Percentiles rank a stretch among this genome's conserved stretches.
These are phyloP conservation scores for Rhodotorula sphaerocarpa DNA, from an alignment of 768 basidiomycete genomes.

Conservation along the genomic window DNA sequence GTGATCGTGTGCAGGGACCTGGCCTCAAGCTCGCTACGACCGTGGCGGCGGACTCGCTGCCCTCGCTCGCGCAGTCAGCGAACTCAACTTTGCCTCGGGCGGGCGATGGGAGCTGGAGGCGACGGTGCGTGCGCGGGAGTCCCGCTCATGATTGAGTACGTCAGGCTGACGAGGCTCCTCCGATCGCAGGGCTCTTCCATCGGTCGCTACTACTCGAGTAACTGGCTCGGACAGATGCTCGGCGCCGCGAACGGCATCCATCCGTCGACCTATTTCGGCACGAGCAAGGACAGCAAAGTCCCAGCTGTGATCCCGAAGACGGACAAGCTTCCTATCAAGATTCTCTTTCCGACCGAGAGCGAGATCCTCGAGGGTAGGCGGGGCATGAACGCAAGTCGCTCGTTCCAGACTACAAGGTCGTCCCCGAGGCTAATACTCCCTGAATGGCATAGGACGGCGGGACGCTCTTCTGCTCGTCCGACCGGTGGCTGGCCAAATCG, in stretches of 20 bases:
- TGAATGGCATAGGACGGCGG: conserved; percentile 32
- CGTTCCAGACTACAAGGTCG: too few species aligned
- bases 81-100: conserved; percentile 10
- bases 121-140: conserved; percentile 7
- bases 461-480: conserved; percentile 21
- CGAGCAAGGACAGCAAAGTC: background rate
- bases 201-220: conserved; percentile 5
- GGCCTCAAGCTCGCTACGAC: background rate
- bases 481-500: background rate
- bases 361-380: background rate
- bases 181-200: conserved; percentile 21
- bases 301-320: background rate
- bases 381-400: too few species aligned
- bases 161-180: too few species aligned
- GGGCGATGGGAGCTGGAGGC: conserved; percentile 27
- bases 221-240: conserved; percentile 27
- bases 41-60: conserved; percentile 20
- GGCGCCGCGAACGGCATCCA: conserved; percentile 15
- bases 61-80: conserved; percentile 14
- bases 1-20: too few species aligned
- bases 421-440: too few species aligned
- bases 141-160: too few species aligned
- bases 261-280: conserved; percentile 11
- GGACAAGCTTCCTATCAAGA: conserved; percentile 21
- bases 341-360: conserved; percentile 26